Percentiles rank a stretch among this genome's conserved stretches.
Evolutionary conservation across 176 grass and related monocot species (phyloP).

Genomic region (Thalia dealbata): DNA sequence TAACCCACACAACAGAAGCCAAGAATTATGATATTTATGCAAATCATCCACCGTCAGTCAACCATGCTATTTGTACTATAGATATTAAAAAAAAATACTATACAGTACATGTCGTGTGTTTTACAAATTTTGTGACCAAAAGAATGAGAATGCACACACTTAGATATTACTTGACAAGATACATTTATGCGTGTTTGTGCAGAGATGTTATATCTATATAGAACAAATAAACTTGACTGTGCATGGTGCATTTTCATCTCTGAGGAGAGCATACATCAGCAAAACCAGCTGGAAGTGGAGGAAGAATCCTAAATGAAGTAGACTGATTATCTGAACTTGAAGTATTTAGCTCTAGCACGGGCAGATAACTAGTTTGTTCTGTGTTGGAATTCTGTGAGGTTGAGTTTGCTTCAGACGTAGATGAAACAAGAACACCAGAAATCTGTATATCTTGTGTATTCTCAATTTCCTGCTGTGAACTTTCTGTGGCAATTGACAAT

Average conservation of each 20-base stretch:
- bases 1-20: background rate
- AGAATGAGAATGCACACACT: background rate
- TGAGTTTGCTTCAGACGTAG: conserved; percentile 31
- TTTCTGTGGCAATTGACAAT: conserved; percentile 13
- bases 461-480: conserved; percentile 19
- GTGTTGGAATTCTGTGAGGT: conserved; percentile 35
- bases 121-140: background rate
- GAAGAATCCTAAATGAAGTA: conserved; percentile 78
- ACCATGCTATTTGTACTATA: background rate
- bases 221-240: conserved; percentile 1
- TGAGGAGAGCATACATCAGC: conserved; percentile 57
- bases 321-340: conserved; percentile 81
- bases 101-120: background rate
- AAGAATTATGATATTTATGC: background rate
- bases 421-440: conserved; percentile 32
- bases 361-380: conserved; percentile 30
- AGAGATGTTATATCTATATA: conserved; percentile 3
- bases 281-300: conserved; percentile 70
- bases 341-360: conserved; percentile 26
- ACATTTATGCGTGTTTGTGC: background rate
- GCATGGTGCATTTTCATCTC: conserved; percentile 14
- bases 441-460: conserved; percentile 36
- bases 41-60: background rate
- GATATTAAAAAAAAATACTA: background rate
- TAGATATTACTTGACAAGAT: background rate